phyloP scores from a whole-genome alignment of 345 rosid genomes.

The Lepidium didymum region DNA sequence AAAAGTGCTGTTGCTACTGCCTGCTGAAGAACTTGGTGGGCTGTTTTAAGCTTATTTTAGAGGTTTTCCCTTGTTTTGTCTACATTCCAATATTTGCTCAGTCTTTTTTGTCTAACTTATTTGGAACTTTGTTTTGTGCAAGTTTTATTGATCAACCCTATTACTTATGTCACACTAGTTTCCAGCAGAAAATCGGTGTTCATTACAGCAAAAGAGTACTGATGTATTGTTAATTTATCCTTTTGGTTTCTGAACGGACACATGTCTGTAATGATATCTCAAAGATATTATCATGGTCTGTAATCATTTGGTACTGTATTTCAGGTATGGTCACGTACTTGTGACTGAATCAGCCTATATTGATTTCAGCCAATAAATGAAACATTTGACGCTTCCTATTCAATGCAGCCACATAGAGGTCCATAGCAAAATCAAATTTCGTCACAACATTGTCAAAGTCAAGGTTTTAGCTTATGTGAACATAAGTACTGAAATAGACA shows the following conservation, averaged over 20 bases:
- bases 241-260: too few relatives aligned
- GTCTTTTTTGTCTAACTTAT: background rate
- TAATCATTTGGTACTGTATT: too few relatives aligned
- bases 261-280: too few relatives aligned
- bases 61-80: background rate
- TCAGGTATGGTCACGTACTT: too few relatives aligned
- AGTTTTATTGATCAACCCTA: too few relatives aligned
- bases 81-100: background rate
- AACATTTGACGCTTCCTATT: background rate
- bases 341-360: background rate
- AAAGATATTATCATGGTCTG: too few relatives aligned
- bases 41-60: background rate
- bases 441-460: background rate
- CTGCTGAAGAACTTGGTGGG: constrained; percentile 29
- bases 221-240: too few relatives aligned
- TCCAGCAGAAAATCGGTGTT: too few relatives aligned
- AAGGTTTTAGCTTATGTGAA: background rate
- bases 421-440: background rate
- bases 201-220: too few relatives aligned
- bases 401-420: background rate
- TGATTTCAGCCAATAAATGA: background rate
- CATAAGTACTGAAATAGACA: background rate
- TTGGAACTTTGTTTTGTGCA: too few relatives aligned
- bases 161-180: too few relatives aligned
- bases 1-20: constrained; percentile 32